These are phyloP conservation scores for Epichloe typhina DNA, from an alignment of 2,329 filamentous ascomycete genomes.

Conservation along the genomic window DNA sequence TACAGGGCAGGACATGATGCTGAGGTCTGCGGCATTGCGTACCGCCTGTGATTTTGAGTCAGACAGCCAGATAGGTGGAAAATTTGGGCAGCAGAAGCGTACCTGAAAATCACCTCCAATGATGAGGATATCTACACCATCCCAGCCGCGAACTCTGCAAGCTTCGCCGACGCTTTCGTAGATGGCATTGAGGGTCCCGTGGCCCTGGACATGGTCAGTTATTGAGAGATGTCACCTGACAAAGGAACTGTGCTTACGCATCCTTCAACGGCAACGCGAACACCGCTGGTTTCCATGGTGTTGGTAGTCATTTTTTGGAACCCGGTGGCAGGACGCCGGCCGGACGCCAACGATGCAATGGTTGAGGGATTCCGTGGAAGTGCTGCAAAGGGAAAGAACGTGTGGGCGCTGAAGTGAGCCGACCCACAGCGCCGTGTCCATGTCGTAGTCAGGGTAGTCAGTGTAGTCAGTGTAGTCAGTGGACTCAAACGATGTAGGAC, in stretches of 20 bases:
- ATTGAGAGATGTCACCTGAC: neutral
- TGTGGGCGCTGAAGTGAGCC: too few relatives aligned
- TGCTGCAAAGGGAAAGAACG: too few relatives aligned
- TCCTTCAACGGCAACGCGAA: constrained; percentile 75
- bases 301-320: constrained; percentile 14
- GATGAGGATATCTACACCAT: constrained; percentile 75
- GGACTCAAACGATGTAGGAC: too few relatives aligned
- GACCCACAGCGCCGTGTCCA: too few relatives aligned
- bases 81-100: constrained; percentile 8
- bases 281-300: constrained; percentile 27
- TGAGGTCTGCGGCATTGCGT: constrained; percentile 77
- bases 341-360: neutral
- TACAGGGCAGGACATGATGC: constrained; percentile 74
- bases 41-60: constrained; percentile 43
- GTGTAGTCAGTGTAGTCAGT: too few relatives aligned
- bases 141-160: constrained; percentile 61
- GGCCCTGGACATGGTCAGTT: constrained; percentile 49
- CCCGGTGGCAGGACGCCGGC: neutral
- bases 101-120: constrained; percentile 95
- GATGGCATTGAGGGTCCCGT: constrained; percentile 83
- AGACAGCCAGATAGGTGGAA: too few relatives aligned
- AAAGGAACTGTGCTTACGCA: constrained; percentile 46
- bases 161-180: constrained; percentile 65
- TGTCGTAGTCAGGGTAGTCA: too few relatives aligned
- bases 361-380: too few relatives aligned